Conservation (phyloP, 2,329 filamentous ascomycete genomes). For the Hyphodiscus sp. region DNA sequence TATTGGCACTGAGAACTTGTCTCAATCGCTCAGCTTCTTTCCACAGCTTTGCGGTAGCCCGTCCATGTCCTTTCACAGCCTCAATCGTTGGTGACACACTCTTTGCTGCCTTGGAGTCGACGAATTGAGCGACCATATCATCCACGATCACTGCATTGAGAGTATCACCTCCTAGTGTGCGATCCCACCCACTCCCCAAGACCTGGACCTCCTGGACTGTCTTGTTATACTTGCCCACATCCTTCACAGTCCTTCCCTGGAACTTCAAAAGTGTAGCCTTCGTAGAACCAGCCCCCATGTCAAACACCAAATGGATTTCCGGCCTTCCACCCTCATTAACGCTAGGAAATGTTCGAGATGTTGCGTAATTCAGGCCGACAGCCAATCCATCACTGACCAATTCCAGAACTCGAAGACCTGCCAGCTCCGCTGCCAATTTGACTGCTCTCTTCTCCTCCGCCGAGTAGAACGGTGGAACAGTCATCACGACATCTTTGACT, state of each 20-base stretch:
- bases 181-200: conserved; percentile 81
- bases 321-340: conserved; percentile 77
- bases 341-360: conserved; percentile 79
- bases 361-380: conserved; percentile 93
- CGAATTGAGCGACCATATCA: conserved; percentile 78
- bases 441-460: conserved; percentile 84
- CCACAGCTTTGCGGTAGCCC: conserved; percentile 81
- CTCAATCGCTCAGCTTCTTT: conserved; percentile 85
- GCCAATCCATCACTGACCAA: conserved; percentile 86
- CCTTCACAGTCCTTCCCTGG: conserved; percentile 83
- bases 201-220: conserved; percentile 93
- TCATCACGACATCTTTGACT: conserved; percentile 80
- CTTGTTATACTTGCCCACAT: conserved; percentile 90
- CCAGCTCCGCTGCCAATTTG: conserved; percentile 76
- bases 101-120: conserved; percentile 62
- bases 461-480: conserved; percentile 85
- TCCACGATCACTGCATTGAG: conserved; percentile 84
- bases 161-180: conserved; percentile 79
- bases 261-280: conserved; percentile 87
- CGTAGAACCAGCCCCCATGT: conserved; percentile 95
- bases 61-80: conserved; percentile 67
- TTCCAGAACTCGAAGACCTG: conserved; percentile 77
- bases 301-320: conserved; percentile 88
- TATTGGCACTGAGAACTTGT: conserved; percentile 90
- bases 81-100: conserved; percentile 55